Evolutionary conservation across 768 basidiomycete species (phyloP), one percentile per base, ranked within the genome.

Genomic region (Gloeopeniophorella convolvens): DNA sequence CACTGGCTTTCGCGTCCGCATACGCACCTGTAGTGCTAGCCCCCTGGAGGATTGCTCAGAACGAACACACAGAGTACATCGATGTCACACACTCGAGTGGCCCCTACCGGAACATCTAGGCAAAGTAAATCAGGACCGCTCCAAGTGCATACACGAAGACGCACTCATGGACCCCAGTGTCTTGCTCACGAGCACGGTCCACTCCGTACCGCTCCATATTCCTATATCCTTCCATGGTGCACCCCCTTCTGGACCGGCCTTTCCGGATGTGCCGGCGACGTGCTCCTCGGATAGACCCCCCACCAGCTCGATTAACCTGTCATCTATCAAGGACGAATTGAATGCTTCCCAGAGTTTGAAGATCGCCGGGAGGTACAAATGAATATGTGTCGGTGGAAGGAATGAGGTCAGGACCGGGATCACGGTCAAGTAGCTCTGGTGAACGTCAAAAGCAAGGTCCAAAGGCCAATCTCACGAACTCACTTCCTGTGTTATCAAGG

Each of bases 141-240:
- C 13, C 16, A 4, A n/a, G 13, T 33, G 37, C 13, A 18, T 45
- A 5, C 4, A 15, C 21, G 46, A 51, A 45, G 24, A 65, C 73
- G 50, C 65, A 85, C 87, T 83, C 82, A 91, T 83, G 5, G 86
- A 84, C 27, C 78, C 75, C 28, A 97, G 69, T 12, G 87, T 85
- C 64, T 93, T 94, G 30, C 82, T 82, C 56, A 93, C 78, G 42
- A 98, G 69, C 23, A 85, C 71, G 48, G 80, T 79, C 82, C 91
- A 97, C 65, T 97, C 83, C 35, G 78, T 72, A 50, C 89, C 78
- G 4, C 79, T 83, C 79, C 91, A 93, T 47, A 98, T 93, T 11
- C 94, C 94, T 30, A 97, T 77, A 57, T 89, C 87, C 63, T 83
- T 85, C 82, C 82, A 85, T 48, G 70, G 67, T 7, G 80, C 76